phyloP scores from a whole-genome alignment of 2,329 filamentous ascomycete species.

The Colletotrichum acutatum region DNA sequence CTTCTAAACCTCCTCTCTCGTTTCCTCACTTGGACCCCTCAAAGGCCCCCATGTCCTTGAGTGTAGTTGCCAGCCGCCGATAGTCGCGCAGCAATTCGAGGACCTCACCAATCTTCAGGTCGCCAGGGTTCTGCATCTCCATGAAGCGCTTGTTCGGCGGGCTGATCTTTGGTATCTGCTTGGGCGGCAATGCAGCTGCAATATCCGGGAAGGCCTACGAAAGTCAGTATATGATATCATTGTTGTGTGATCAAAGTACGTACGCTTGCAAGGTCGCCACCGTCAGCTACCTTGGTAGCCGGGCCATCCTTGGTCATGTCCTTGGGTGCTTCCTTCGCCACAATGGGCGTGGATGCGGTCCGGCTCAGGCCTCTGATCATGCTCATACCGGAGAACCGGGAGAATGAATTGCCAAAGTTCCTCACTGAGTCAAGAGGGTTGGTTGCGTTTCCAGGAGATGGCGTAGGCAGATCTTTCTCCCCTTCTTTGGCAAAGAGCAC shows the following conservation, averaged over 20 bases:
- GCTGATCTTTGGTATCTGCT: slow-evolving; percentile 64
- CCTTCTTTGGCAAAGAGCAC: slow-evolving; percentile 61
- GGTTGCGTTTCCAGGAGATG: slow-evolving; percentile 12
- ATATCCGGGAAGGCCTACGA: slow-evolving; percentile 70
- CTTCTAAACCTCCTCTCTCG: background rate
- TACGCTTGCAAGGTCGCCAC: slow-evolving; percentile 68
- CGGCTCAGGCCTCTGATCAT: slow-evolving; percentile 82
- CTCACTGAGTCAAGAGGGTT: slow-evolving; percentile 79
- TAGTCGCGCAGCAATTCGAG: slow-evolving; percentile 79
- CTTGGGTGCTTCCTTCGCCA: slow-evolving; percentile 40
- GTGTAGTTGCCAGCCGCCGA: slow-evolving; percentile 72
- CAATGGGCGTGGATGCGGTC: slow-evolving; percentile 54
- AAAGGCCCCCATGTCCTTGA: slow-evolving; percentile 73
- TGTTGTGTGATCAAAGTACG: slow-evolving; percentile 39
- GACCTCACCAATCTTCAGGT: slow-evolving; percentile 80
- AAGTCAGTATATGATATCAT: slow-evolving; percentile 16
- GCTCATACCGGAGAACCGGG: slow-evolving; percentile 79
- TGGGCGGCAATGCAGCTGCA: slow-evolving; percentile 64
- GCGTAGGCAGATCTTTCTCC: slow-evolving; percentile 45
- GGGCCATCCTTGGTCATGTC: background rate
- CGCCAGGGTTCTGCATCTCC: slow-evolving; percentile 75
- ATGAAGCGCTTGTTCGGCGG: slow-evolving; percentile 80
- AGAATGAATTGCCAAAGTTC: slow-evolving; percentile 82
- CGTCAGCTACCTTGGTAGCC: slow-evolving; percentile 53
- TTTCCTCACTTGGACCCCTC: slow-evolving; percentile 50